Evolutionary conservation across 2,329 filamentous ascomycete genomes (phyloP).

Genomic region (Phialophora expanda): DNA sequence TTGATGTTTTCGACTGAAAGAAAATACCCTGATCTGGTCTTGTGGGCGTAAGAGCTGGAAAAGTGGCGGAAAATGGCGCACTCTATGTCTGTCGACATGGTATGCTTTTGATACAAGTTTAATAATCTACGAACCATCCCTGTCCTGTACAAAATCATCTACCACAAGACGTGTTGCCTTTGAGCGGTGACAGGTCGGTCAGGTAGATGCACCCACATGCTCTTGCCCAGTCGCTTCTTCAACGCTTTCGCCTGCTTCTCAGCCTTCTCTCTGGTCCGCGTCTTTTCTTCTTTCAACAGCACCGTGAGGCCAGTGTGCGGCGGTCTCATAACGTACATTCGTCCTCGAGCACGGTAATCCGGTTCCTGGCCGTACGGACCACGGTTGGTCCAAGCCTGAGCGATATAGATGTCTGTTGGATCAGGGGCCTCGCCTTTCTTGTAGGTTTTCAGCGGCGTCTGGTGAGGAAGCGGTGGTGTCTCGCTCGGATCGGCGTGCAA

Average conservation of each 20-base stretch:
- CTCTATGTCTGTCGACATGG: neutral
- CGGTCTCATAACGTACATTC: slow-evolving; percentile 69
- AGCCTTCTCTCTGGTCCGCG: slow-evolving; percentile 77
- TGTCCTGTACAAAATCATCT: slow-evolving; percentile 42
- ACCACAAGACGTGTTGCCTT: slow-evolving; percentile 92
- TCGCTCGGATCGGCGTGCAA: slow-evolving; percentile 32
- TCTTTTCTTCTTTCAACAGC: slow-evolving; percentile 91
- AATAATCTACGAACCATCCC: neutral
- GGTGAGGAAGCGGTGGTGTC: slow-evolving; percentile 35
- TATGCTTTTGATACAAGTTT: neutral
- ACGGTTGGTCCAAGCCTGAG: slow-evolving; percentile 89
- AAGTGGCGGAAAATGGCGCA: neutral
- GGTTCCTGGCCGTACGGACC: slow-evolving; percentile 66
- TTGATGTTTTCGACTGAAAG: slow-evolving; percentile 37
- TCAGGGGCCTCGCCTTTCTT: slow-evolving; percentile 72
- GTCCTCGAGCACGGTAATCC: slow-evolving; percentile 78
- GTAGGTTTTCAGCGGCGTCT: slow-evolving; percentile 64
- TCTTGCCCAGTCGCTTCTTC: slow-evolving; percentile 72
- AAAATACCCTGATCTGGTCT: neutral
- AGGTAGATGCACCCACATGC: slow-evolving; percentile 83
- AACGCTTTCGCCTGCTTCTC: slow-evolving; percentile 78
- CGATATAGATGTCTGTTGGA: slow-evolving; percentile 85
- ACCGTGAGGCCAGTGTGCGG: slow-evolving; percentile 79
- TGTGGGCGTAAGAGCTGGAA: neutral
- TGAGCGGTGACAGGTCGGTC: slow-evolving; percentile 84